phyloP scores from a whole-genome alignment of 768 basidiomycete species.

The Boletus subparvulus region DNA sequence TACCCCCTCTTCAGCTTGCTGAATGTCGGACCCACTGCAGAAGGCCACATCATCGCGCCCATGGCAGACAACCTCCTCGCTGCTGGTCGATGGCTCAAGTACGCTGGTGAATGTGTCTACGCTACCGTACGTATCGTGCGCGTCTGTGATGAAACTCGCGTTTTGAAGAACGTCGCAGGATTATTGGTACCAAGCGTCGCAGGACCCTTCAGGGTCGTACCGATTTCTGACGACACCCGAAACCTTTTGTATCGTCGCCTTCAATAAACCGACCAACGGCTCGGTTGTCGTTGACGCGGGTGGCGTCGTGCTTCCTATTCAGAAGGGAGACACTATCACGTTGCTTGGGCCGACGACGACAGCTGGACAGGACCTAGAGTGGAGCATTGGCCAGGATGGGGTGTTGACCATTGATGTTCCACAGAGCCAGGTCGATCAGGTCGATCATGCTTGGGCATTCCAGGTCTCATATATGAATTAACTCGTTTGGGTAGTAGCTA shows the following conservation, averaged over 20 bases:
- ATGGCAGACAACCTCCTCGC: constrained; percentile 48
- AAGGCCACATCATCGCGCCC: constrained; percentile 50
- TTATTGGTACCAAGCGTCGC: constrained; percentile 49
- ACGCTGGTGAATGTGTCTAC: constrained; percentile 52
- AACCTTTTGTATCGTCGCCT: constrained; percentile 52
- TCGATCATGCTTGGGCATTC: constrained; percentile 44
- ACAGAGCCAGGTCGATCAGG: constrained; percentile 20
- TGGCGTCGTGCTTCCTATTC: constrained; percentile 42
- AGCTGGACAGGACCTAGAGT: constrained; percentile 24
- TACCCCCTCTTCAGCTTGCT: constrained; percentile 37
- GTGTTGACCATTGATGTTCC: constrained; percentile 32
- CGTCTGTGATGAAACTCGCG: background rate
- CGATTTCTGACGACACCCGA: constrained; percentile 51
- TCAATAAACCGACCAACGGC: constrained; percentile 36
- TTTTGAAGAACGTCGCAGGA: constrained; percentile 29
- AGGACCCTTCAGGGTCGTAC: constrained; percentile 35
- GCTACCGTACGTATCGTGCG: constrained; percentile 41
- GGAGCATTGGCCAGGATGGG: constrained; percentile 33
- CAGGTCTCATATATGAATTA: constrained; percentile 33
- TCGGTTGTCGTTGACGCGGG: constrained; percentile 34
- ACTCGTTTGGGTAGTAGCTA: background rate
- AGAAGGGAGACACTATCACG: constrained; percentile 41
- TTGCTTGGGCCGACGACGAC: constrained; percentile 37
- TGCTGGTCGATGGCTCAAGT: constrained; percentile 52
- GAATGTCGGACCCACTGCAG: constrained; percentile 54